Evolutionary conservation across 1,284 basidiomycete genomes (phyloP), one percentile per base, ranked within the genome.

Genomic region (Tilletiaria anomala): DNA sequence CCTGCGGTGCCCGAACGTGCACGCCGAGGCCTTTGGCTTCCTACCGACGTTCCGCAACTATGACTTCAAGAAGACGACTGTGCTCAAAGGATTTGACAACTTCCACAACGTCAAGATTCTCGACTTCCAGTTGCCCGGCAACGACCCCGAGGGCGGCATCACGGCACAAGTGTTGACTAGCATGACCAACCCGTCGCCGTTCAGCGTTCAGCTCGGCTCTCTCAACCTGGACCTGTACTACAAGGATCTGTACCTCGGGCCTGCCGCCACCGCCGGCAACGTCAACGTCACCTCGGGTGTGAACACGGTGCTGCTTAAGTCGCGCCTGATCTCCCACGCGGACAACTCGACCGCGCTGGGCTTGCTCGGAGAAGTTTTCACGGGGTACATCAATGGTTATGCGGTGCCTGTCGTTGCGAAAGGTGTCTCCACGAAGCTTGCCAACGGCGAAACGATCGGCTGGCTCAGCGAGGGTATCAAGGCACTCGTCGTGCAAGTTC

Each of bases 121-220:
- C 43, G 75, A 82, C 51, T 74, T 84, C 53, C 74, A 77, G 58
- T 70, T 84, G n/a, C 82, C 82, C 1, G 75, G 75, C 31, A 80
- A 83, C 55, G 75, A 76, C 61, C 76, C 78, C 2, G 69, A 67
- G 0, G 79, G 79, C 34, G 82, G 82, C 23, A 78, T 84, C 56
- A 68, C 80, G 55, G 79, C 80, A 49, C 57, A 71, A 24, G 75
- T 79, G 11, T 69, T 72, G 10, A 82, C 78, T 0, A 61, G 70
- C 39, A 60, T 84, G 35, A 71, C 62, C 34, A 84, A 84, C 58
- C 73, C 75, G 16, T 82, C 80, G 76, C 78, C 81, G 1, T 83
- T 84, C 60, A 70, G 74, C 26, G 71, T 84, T 40, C 71, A 77
- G 60, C 71, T 84, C 22, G 82, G 81, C 19, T 78, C 76, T 1